These are phyloP conservation scores for Trichoderma guizhouense DNA, from an alignment of 2,329 filamentous ascomycete species.

Conservation along the genomic window DNA sequence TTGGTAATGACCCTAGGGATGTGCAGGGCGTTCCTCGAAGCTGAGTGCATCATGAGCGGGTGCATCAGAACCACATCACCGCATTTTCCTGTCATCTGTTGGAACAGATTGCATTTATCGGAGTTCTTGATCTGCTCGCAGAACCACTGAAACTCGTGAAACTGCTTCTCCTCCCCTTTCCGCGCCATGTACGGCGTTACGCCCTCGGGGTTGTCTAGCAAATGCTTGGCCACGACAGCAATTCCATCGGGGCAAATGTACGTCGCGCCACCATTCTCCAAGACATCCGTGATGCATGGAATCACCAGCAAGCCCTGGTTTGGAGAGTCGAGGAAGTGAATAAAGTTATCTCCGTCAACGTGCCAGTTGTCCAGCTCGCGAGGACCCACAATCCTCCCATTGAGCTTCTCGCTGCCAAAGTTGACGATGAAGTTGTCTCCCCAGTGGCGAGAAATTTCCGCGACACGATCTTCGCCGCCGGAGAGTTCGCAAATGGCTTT, in stretches of 20 bases:
- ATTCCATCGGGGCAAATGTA: not conserved
- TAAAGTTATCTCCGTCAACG: not conserved
- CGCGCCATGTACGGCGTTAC: not conserved
- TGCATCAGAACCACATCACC: not conserved
- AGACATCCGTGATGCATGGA: not conserved
- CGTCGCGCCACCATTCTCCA: not conserved
- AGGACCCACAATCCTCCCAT: not conserved
- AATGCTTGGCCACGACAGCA: not conserved
- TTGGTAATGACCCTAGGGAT: no score
- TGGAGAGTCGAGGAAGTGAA: not conserved
- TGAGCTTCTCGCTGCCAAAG: not conserved
- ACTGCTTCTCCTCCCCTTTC: not conserved
- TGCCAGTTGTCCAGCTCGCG: not conserved
- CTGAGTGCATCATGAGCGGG: not conserved
- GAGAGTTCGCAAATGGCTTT: not conserved
- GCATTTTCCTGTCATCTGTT: not conserved
- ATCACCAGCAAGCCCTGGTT: not conserved
- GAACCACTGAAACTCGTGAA: not conserved
- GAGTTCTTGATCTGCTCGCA: not conserved
- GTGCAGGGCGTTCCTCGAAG: not conserved
- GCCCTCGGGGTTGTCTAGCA: not conserved
- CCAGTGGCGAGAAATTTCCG: not conserved
- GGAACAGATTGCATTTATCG: not conserved
- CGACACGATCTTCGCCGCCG: not conserved
- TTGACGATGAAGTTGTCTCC: not conserved